Evolutionary conservation across 192 early-diverging fungal species (phyloP).

Genomic region (Umbelopsis ramanniana): DNA sequence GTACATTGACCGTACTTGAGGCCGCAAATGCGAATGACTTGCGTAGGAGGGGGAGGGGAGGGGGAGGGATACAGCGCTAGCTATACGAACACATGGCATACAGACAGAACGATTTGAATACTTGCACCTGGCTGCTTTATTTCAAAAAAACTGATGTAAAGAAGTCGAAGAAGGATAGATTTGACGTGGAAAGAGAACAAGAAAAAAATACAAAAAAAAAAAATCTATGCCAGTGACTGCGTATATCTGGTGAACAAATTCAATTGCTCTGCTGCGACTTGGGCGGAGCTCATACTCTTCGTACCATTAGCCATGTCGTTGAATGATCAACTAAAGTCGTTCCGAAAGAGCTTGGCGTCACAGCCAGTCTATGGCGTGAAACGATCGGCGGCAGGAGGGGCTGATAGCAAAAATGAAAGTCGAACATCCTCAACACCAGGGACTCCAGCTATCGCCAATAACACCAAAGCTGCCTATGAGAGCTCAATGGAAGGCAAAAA

Average conservation of each 20-base stretch:
- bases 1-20: background rate
- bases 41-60: background rate
- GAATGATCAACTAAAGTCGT: constrained; percentile 37
- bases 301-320: constrained; percentile 13
- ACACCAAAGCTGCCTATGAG: constrained; percentile 36
- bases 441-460: constrained; percentile 16
- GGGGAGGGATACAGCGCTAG: background rate
- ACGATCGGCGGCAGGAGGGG: constrained; percentile 12
- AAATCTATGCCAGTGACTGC: constrained; percentile 1
- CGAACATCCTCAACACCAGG: constrained; percentile 1
- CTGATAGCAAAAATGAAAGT: background rate
- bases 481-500: constrained; percentile 28
- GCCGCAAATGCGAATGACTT: constrained; percentile 21
- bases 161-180: too few relatives aligned
- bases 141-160: background rate
- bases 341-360: constrained; percentile 38
- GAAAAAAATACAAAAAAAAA: background rate
- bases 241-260: too few relatives aligned
- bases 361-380: constrained; percentile 38
- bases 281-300: constrained; percentile 10
- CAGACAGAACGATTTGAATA: background rate
- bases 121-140: background rate
- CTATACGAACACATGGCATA: background rate
- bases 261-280: too few relatives aligned
- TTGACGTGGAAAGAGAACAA: background rate